A percentile compares a stretch with the other conserved stretches of the same genome.
phyloP scores from a whole-genome alignment of 2,329 filamentous ascomycete species.

The Endoconidiophora laricicola region DNA sequence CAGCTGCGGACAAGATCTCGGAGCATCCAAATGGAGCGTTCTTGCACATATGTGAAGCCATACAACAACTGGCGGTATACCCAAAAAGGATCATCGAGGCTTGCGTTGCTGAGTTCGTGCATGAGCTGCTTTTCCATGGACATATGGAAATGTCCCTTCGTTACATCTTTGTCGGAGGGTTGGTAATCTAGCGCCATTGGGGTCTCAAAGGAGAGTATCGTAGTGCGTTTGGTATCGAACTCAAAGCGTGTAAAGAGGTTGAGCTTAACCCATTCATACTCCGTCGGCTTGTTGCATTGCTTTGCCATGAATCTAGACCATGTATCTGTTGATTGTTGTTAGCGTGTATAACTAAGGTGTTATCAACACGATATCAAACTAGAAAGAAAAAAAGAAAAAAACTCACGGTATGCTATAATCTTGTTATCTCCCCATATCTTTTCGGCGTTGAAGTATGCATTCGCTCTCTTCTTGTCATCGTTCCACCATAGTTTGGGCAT shows the following conservation, averaged over 20 bases:
- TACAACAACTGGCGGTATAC: neutral
- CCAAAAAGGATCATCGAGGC: slow-evolving; percentile 1
- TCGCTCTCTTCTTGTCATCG: neutral
- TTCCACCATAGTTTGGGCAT: slow-evolving; percentile 1
- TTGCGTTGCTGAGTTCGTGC: neutral
- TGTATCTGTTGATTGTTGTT: neutral
- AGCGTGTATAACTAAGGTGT: neutral
- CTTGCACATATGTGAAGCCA: neutral
- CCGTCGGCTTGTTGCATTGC: neutral
- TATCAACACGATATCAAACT: neutral
- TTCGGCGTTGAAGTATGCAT: slow-evolving; percentile 1
- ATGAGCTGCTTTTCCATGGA: neutral
- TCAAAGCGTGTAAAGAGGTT: slow-evolving; percentile 3
- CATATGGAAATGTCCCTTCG: neutral
- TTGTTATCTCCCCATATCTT: neutral
- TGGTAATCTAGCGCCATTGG: neutral
- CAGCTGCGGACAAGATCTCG: neutral
- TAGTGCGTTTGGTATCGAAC: neutral
- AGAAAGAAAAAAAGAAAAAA: neutral
- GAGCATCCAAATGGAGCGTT: slow-evolving; percentile 1
- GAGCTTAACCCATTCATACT: slow-evolving; percentile 4
- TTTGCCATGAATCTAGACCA: slow-evolving; percentile 5
- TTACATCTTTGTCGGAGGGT: neutral
- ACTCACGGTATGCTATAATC: neutral
- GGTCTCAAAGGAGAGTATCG: slow-evolving; percentile 5